These are phyloP conservation scores for Fusarium pseudocircinatum DNA, from an alignment of 2,329 filamentous ascomycete species.

Conservation along the genomic window DNA sequence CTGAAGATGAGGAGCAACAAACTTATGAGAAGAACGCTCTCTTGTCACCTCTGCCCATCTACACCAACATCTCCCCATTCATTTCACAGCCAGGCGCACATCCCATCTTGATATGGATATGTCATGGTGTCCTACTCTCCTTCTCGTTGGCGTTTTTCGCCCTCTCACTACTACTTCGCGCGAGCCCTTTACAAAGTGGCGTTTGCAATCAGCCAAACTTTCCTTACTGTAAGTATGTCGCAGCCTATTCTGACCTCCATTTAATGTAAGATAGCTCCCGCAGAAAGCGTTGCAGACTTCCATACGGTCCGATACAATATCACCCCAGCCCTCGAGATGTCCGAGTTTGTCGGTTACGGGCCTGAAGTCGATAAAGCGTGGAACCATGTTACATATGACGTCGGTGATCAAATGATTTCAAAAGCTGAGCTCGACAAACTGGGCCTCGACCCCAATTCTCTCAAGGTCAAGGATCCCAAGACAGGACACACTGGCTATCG, in stretches of 20 bases:
- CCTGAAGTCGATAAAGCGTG: conserved; percentile 66
- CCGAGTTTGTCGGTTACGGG: conserved; percentile 64
- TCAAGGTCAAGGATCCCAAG: conserved; percentile 64
- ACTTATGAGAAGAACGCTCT: conserved; percentile 22
- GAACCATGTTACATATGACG: conserved; percentile 59
- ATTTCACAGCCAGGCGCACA: background rate
- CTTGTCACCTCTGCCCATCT: background rate
- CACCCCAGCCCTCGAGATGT: conserved; percentile 54
- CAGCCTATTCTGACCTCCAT: rapidly evolving
- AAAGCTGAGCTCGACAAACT: conserved; percentile 63
- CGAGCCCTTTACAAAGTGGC: background rate
- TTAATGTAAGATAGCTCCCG: conserved; percentile 52
- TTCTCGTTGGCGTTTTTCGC: conserved; percentile 27
- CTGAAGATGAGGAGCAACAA: conserved; percentile 20
- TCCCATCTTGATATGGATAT: conserved; percentile 16
- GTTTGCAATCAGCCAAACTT: background rate
- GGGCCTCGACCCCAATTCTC: conserved; percentile 60
- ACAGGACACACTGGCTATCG: conserved; percentile 68
- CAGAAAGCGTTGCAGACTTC: conserved; percentile 58
- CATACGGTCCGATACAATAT: conserved; percentile 61
- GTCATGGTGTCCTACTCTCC: conserved; percentile 20
- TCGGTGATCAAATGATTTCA: conserved; percentile 70
- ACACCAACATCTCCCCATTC: background rate
- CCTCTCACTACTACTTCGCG: conserved; percentile 13
- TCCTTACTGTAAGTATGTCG: conserved; percentile 21